Conservation (phyloP, 352 stramenopile genomes). For the Phytophthora capsici region DNA sequence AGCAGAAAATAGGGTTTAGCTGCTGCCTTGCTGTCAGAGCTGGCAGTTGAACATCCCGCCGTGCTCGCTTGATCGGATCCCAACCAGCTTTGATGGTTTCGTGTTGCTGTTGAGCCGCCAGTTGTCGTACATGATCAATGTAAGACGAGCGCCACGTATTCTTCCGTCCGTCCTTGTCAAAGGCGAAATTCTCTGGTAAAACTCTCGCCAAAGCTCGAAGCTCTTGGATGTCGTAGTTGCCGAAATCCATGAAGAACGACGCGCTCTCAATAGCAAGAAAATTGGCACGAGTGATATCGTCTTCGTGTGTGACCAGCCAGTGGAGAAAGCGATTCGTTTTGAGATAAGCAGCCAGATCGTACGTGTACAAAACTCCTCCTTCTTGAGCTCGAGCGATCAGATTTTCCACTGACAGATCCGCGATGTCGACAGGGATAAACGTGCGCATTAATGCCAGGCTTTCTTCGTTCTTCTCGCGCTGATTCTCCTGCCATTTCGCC, state of each 20-base stretch:
- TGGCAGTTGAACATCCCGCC: conserved; percentile 62
- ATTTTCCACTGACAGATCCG: conserved; percentile 59
- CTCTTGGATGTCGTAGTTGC: conserved; percentile 69
- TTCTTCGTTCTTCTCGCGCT: conserved; percentile 48
- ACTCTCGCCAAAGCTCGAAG: conserved; percentile 58
- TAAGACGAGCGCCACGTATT: conserved; percentile 65
- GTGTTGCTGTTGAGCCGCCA: conserved; percentile 62
- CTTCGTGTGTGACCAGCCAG: conserved; percentile 79
- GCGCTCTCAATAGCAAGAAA: conserved; percentile 73
- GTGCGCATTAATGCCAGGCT: conserved; percentile 50
- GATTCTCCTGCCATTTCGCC: conserved; percentile 45
- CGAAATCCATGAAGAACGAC: conserved; percentile 71
- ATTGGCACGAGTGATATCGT: conserved; percentile 71
- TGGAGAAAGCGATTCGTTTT: conserved; percentile 83
- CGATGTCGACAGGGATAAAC: conserved; percentile 62
- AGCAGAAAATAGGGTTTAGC: conserved; percentile 74
- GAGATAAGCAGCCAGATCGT: conserved; percentile 77
- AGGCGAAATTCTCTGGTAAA: conserved; percentile 67
- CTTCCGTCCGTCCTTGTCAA: conserved; percentile 81
- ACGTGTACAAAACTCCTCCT: conserved; percentile 63
- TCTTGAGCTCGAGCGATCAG: conserved; percentile 52
- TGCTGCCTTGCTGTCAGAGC: conserved; percentile 63
- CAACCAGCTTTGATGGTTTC: conserved; percentile 71
- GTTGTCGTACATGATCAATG: conserved; percentile 62
- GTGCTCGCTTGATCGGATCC: conserved; percentile 49